Evolutionary conservation across 2,329 filamentous ascomycete species (phyloP), one percentile per base, ranked within the genome.

Genomic region (Chaetomium globosum): DNA sequence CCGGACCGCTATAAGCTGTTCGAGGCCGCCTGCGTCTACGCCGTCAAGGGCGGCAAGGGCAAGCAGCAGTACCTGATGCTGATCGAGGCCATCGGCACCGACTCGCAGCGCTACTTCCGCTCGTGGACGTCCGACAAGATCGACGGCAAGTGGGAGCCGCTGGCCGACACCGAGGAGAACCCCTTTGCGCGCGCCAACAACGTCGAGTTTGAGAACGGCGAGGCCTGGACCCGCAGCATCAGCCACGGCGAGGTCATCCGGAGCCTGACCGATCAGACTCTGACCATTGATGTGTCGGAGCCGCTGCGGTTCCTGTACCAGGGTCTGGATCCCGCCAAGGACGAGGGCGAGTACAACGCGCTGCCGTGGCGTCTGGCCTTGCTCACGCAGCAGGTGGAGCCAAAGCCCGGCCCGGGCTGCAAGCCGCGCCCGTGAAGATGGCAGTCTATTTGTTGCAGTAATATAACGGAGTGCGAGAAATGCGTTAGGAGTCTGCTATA

Each of bases 11-110:
- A 75, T 58, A 68, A 71, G 36, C 71, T 80, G 13, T 80, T 74
- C 63, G 77, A 80, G 68, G 77, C 77, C 0, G 69, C 76, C 1
- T 77, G 75, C 59, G 75, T 79, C 1, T 79, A 80, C 65, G 62
- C 64, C 33, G 54, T 77, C 55, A 53, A 61, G 31, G 59, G 63
- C 48, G 72, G 67, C n/a, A 69, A 71, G 33, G 70, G 67, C 21
- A 68, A 69, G 30, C 79, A 79, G 23, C 69, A 70, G 39, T 80
- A 79, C 64, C 72, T 80, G 8, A 70, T 79, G 5, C 67, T 79
- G 4, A 74, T 80, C n/a, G 77, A 80, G 65, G 75, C 74, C 55
- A 77, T 79, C 57, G 75, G 77, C 1, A 68, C 33, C 13, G 71
- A 73, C 56, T 72, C 72, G 0, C 58, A 72, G 28, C 74, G 77